A percentile compares a stretch with the other conserved stretches of the same genome.
phyloP scores from a whole-genome alignment of 306 rosid genomes.

The Urtica urens region DNA sequence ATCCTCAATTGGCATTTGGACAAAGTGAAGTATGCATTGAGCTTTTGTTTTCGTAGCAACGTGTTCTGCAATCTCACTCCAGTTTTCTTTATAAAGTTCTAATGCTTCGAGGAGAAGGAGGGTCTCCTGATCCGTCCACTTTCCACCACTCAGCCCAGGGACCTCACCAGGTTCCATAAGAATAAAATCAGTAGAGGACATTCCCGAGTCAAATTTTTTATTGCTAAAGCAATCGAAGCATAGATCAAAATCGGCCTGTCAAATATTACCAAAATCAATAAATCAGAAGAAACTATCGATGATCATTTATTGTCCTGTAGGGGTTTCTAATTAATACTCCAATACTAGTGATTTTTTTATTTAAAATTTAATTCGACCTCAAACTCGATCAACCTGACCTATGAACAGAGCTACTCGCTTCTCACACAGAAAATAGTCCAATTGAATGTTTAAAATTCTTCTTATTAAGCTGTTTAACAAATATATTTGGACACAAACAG shows the following conservation, averaged over 20 bases:
- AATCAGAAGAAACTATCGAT: constrained; percentile 10
- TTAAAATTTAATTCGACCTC: too few relatives aligned
- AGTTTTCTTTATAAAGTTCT: constrained; percentile 82
- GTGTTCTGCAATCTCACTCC: constrained; percentile 94
- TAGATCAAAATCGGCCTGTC: constrained; percentile 93
- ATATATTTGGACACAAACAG: neutral
- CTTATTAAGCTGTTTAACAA: neutral
- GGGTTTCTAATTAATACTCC: neutral
- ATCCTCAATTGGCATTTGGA: constrained; percentile 94
- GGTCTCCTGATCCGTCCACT: constrained; percentile 98
- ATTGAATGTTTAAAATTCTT: too few relatives aligned
- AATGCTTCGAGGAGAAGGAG: constrained; percentile 94
- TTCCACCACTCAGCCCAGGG: constrained; percentile 75
- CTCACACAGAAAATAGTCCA: too few relatives aligned
- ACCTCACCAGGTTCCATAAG: constrained; percentile 97
- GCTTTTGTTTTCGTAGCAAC: constrained; percentile 92
- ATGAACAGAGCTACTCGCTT: too few relatives aligned
- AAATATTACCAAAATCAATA: constrained; percentile 31
- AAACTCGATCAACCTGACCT: too few relatives aligned
- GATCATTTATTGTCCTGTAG: neutral
- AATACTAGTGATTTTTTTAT: too few relatives aligned
- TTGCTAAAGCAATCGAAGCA: constrained; percentile 81
- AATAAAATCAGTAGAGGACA: constrained; percentile 82
- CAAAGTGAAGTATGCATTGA: constrained; percentile 86
- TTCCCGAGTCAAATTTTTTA: constrained; percentile 70